Conservation (phyloP, 164 flowering plant species). For the Santalum album region DNA sequence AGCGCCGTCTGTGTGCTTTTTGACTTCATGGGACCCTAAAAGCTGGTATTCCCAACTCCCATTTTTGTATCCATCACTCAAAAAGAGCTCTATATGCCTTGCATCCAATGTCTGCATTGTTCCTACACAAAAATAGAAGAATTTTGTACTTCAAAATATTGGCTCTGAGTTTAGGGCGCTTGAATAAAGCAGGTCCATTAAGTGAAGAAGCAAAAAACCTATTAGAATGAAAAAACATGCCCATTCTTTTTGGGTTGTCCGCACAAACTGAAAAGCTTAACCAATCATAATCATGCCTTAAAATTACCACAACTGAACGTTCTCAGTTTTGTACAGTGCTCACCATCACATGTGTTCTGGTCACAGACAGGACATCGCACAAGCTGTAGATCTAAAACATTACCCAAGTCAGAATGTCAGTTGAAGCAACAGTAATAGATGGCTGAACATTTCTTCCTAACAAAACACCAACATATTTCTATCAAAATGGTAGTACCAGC, state of each 20-base stretch:
- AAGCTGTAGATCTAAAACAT: constrained; percentile 73
- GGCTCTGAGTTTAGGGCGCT: no score
- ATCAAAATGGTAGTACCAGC: constrained; percentile 39
- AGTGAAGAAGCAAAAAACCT: not conserved
- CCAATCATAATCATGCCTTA: no score
- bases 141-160: not conserved
- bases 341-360: constrained; percentile 82
- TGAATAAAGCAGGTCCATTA: not conserved
- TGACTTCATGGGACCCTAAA: constrained; percentile 44
- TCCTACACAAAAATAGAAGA: constrained; percentile 28
- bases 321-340: constrained; percentile 8
- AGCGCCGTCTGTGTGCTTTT: constrained; percentile 44
- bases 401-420: not conserved
- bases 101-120: constrained; percentile 95
- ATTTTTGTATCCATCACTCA: constrained; percentile 46
- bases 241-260: no score
- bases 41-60: constrained; percentile 76
- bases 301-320: no score
- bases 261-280: no score
- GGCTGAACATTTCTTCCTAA: not conserved
- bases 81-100: constrained; percentile 81
- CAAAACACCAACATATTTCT: not conserved
- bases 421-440: not conserved
- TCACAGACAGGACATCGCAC: constrained; percentile 96
- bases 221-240: no score